Base-by-base conservation (phyloP, 768 basidiomycete species). In the Collybiopsis luxurians region DNA sequence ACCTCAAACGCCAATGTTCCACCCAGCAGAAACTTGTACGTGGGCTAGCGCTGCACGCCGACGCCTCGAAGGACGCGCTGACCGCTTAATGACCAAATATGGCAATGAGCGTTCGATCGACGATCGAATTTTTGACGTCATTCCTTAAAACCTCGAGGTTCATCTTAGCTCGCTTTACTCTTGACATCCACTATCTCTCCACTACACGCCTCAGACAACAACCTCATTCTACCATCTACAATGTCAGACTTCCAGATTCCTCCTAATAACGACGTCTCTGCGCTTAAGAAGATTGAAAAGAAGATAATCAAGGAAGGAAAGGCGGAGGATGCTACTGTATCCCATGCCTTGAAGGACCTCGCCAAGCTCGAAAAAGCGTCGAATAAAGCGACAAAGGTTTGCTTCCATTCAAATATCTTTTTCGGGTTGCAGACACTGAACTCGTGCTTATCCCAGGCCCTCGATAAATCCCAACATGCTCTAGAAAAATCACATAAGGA, bases 261-360 rank as follows among this genome's bases (percentile, higher is more conserved):
- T 44, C 58, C 53, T 19, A 63, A 43, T 60, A 28, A 40, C 24
- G 53, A 54, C 30, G 62, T 46, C 4, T 53, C 63, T 56, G 64
- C 70, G 7, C 47, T 73, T 42, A 76, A 74, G 63, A 68, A 73
- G 62, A 55, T 74, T 47, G 75, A 80, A 56, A 78, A 73, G 57
- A 62, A 60, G 11, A 59, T 78, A 30, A 57, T 68, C 9, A 72
- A 71, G 53, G 80, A 81, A 59, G 71, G 72, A 24, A 76, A 74
- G 59, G 62, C 64, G 12, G 79, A 79, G 61, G 71, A 76, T 51
- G 73, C 68, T 58, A 67, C 69, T 45, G 66, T 83, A 59, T 67
- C 77, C 63, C 73, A 74, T 50, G 70, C 76, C 31, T 56, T 79
- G 50, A 79, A 79, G 62, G 76, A 79, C 43, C 69, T 83, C 39